Evolutionary conservation across 2,329 filamentous ascomycete genomes (phyloP), one percentile per base, ranked within the genome.

Genomic region (Diplodia sapinea): DNA sequence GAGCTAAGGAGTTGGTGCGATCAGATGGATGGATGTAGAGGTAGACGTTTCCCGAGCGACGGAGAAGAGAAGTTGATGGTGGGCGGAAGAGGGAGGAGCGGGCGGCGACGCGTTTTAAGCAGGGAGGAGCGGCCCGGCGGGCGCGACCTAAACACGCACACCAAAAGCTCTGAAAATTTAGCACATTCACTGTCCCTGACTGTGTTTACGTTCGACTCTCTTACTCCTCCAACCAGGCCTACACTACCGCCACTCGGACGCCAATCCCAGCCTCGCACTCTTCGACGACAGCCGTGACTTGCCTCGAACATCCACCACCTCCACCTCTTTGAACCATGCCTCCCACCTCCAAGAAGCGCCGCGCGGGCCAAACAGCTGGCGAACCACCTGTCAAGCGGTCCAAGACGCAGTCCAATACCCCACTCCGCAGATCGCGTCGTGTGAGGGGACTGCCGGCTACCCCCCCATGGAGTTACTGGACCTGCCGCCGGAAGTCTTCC

Each of bases 401-500:
- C 12, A 54, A 31, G 51, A 6, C 13, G 40, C 11, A 54, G 4
- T 15, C 26, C 26, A 31, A 29, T 8, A 15, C 51, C 17, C 31
- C 6, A 5, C 3, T 7, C 12, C 12, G 12, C 5, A 29, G 9
- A 31, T 29, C 23, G 23, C 50, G 13, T 15, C 20, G 49, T 51
- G n/a, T 15, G 4, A 20, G 49, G 6, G 12, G 49, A 6, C 20
- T 51, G 23, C 49, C 8, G 8, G n/a, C 49, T 12, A 11, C n/a
- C 26, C 31, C 40, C 55, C 36, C 7, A 6, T 0, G 3, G 20
- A 31, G 9, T 17, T 61, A 12, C 15, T 40, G 2, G 56, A 61
- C 31, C 50, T 55, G 2, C 50, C 62, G 4, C 50, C 38, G 3
- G 62, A 65, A 23, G 17, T 65, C 1, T 65, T 55, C 38, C 50